Conservation (phyloP, 768 basidiomycete species). For the Hydnomerulius pinastri region DNA sequence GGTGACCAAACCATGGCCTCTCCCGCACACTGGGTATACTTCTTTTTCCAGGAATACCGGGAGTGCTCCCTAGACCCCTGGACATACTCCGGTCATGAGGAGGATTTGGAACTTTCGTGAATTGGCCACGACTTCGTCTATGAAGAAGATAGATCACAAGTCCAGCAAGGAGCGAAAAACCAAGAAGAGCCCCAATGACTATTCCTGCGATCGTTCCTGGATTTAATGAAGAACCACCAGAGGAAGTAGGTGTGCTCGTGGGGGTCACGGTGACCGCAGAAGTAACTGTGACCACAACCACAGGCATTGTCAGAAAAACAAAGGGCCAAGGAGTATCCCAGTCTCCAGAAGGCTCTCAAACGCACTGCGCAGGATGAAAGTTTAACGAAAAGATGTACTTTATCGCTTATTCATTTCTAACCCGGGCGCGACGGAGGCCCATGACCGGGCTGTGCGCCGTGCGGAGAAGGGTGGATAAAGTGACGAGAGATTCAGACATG, state of each 20-base stretch:
- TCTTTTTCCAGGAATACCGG: too few species aligned
- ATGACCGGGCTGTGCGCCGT: neutral
- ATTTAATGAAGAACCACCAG: slow-evolving; percentile 4
- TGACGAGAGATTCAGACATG: neutral
- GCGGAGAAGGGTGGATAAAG: neutral
- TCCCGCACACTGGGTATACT: neutral
- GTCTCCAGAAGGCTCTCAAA: too few species aligned
- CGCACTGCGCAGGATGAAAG: neutral
- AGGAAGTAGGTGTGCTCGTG: neutral
- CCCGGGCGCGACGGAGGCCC: too few species aligned
- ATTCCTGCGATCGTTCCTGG: slow-evolving; percentile 19
- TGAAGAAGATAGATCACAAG: slow-evolving; percentile 14
- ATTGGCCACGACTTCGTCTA: slow-evolving; percentile 11
- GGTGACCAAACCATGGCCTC: slow-evolving; percentile 4
- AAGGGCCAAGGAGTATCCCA: neutral
- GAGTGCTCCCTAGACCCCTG: neutral
- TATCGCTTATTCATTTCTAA: neutral
- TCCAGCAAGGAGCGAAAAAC: slow-evolving; percentile 8
- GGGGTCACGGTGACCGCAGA: slow-evolving; percentile 1
- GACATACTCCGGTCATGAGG: neutral
- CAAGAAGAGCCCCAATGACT: slow-evolving; percentile 20
- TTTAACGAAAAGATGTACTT: neutral
- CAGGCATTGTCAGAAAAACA: slow-evolving; percentile 13
- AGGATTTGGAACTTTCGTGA: slow-evolving; percentile 18
- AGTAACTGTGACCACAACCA: slow-evolving; percentile 11